Evolutionary conservation across 805 yeast genomes (phyloP), one percentile per base, ranked within the genome.

Genomic region (Lipomyces spencermartinsiae): DNA sequence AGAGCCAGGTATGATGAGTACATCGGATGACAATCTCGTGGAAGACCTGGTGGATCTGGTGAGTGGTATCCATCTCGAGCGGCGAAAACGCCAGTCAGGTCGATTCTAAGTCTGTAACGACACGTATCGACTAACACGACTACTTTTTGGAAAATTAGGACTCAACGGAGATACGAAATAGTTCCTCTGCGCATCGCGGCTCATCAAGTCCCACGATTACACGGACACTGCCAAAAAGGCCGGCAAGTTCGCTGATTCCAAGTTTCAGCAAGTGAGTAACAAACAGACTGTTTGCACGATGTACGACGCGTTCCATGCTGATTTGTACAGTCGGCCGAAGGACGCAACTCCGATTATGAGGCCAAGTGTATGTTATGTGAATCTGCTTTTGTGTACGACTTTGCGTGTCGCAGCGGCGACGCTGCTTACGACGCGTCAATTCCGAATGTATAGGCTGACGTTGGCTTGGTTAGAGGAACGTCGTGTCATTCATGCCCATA

Each of bases 261-360:
- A 14, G n/a, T 10, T 53, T 25, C 35, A 53, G 34, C 56, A 53
- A 31, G 56, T 53, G 12, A 25, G 56, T 22, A 14, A n/a, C 34
- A 25, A 14, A n/a, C 34, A 25, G 34, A 39, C 49, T 14, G 35
- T 4, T 12, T 53, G 19, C 34, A 9, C 8, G 5, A 9, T 25
- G 9, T n/a, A 12, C 34, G 34, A 25, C 34, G 56, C 16, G 34
- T 25, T 14, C 10, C 16, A 22, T 25, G 31, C 34, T 14, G 56
- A 53, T 25, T 53, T 53, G 35, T 22, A 4, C 19, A 57, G 60
- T 25, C 60, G 49, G 10, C 60, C 60, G 14, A 57, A 25, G 16
- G 60, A 57, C 60, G 60, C 60, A 22, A 39, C 49, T 31, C 43
- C 60, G 55, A 57, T 57, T 39, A 12, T 25, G 43, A 57, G 60